phyloP scores from a whole-genome alignment of 441 rosid genomes.

The Cnidoscolus chayamansa region DNA sequence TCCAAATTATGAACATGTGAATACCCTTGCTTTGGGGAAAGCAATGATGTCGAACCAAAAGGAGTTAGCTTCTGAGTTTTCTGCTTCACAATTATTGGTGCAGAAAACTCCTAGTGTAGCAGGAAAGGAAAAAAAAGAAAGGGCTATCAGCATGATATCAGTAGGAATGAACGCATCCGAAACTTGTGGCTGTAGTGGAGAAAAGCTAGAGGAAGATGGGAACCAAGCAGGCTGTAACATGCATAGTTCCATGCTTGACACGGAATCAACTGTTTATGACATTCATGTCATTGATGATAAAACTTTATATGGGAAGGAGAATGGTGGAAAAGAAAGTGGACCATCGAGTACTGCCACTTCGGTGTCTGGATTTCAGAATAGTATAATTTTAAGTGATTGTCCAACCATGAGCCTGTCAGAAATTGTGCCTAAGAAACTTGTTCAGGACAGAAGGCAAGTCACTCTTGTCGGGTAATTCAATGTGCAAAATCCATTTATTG shows the following conservation, averaged over 20 bases:
- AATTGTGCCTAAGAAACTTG: conserved; percentile 16
- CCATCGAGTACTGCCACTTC: conserved; percentile 10
- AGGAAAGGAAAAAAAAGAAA: conserved; percentile 11
- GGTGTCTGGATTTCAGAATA: conserved; percentile 20
- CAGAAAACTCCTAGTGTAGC: conserved; percentile 5
- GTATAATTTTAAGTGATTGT: conserved; percentile 17
- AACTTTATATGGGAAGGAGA: conserved; percentile 15
- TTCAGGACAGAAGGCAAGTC: conserved; percentile 7
- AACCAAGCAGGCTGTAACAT: conserved; percentile 19
- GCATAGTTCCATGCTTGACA: conserved; percentile 28
- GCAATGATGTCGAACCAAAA: conserved; percentile 28
- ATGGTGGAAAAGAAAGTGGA: conserved; percentile 24
- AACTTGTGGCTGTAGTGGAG: conserved; percentile 14
- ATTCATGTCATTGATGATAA: conserved; percentile 53
- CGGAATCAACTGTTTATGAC: conserved; percentile 49
- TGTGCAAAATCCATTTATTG: conserved; percentile 20
- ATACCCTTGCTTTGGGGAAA: conserved; percentile 33
- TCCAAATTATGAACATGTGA: conserved; percentile 21
- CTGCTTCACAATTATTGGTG: conserved; percentile 12
- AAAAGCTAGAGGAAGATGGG: conserved; percentile 28
- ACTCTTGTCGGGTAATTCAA: conserved; percentile 12
- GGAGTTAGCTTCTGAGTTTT: conserved; percentile 24
- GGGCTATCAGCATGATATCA: conserved; percentile 17
- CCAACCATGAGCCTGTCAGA: conserved; percentile 21
- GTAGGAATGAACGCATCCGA: conserved; percentile 19